These are phyloP conservation scores for Colletotrichum lini DNA, from an alignment of 2,329 filamentous ascomycete species.

Conservation along the genomic window DNA sequence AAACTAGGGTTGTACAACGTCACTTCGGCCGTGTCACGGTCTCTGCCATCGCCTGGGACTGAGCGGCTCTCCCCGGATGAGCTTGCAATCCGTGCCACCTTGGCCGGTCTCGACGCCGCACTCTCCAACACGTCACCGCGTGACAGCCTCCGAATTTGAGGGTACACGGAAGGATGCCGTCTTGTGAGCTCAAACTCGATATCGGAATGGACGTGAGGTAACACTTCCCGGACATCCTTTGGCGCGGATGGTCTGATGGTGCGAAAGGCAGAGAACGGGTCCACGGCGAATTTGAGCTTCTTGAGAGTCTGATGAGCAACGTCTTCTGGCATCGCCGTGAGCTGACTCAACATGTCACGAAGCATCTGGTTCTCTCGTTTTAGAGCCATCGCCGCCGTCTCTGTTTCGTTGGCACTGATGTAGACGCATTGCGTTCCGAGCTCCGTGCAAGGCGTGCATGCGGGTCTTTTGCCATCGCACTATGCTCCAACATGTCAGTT, in stretches of 20 bases:
- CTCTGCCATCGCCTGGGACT: conserved; percentile 3
- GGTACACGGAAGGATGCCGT: conserved; percentile 31
- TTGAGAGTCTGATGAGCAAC: conserved; percentile 43
- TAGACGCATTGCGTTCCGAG: conserved; percentile 42
- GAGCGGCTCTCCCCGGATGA: conserved; percentile 10
- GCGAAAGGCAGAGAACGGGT: conserved; percentile 41
- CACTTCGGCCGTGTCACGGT: not conserved
- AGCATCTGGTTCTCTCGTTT: conserved; percentile 42
- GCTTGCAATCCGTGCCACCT: conserved; percentile 20
- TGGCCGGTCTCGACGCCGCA: conserved; percentile 22
- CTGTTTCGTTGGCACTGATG: conserved; percentile 41
- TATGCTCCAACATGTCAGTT: conserved; percentile 21
- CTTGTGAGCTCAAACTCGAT: conserved; percentile 37
- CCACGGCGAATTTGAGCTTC: conserved; percentile 43
- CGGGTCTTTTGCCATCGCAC: conserved; percentile 44
- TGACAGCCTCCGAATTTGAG: conserved; percentile 12
- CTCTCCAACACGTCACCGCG: conserved; percentile 1
- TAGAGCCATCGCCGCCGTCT: conserved; percentile 36
- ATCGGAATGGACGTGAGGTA: conserved; percentile 34
- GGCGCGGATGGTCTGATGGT: conserved; percentile 22
- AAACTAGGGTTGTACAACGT: not conserved
- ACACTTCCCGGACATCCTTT: conserved; percentile 16
- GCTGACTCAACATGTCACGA: conserved; percentile 45
- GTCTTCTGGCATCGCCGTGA: conserved; percentile 44
- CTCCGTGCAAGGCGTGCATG: conserved; percentile 43